phyloP scores from a whole-genome alignment of 106 monocot species.

The Platanthera guangdongensis region DNA sequence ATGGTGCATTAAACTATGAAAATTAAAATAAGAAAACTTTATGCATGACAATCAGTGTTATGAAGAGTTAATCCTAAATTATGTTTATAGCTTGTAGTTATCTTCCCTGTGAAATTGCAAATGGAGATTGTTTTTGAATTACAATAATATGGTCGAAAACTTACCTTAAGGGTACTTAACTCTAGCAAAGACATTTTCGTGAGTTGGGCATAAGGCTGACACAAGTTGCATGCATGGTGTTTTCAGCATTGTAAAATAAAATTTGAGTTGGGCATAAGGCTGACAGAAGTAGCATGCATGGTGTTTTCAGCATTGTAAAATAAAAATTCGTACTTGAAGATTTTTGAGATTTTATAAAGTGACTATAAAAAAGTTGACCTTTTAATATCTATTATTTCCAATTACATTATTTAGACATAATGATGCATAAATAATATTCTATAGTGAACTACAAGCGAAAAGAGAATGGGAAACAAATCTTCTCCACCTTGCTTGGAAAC shows the following conservation, averaged over 20 bases:
- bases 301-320: too few species aligned
- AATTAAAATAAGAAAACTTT: not conserved
- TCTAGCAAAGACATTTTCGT: not conserved
- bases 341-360: too few species aligned
- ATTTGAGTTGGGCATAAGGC: too few species aligned
- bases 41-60: not conserved
- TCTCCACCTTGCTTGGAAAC: too few species aligned
- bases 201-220: not conserved
- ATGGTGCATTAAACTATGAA: not conserved
- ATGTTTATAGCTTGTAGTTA: not conserved
- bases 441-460: too few species aligned
- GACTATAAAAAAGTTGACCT: too few species aligned
- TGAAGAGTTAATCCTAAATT: not conserved
- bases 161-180: not conserved
- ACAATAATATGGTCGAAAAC: not conserved
- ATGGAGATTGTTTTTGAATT: not conserved
- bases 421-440: too few species aligned
- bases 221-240: not conserved
- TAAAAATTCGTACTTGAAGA: too few species aligned
- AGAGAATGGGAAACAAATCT: too few species aligned
- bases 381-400: too few species aligned
- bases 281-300: too few species aligned
- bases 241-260: not conserved
- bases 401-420: too few species aligned
- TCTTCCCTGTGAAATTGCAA: not conserved